Conservation (phyloP, 176 grass and related monocot species). For the Hordeum marinum region DNA sequence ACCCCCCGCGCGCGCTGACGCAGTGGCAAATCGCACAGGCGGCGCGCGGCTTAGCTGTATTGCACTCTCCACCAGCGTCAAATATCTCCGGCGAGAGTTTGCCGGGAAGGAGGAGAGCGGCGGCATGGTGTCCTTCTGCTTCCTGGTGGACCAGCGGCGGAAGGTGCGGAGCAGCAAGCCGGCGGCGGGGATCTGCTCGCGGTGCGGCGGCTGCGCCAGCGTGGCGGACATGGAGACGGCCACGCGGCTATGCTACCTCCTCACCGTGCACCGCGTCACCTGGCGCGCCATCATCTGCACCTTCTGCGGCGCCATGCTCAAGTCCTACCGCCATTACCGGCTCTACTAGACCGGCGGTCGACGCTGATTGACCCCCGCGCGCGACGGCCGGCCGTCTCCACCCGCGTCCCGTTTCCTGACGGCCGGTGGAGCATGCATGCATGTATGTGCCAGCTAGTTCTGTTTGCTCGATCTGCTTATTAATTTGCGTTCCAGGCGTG, state of each 20-base stretch:
- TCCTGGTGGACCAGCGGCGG: slow-evolving; percentile 87
- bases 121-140: slow-evolving; percentile 88
- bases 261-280: slow-evolving; percentile 62
- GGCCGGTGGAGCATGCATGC: background rate
- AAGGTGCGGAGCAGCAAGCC: slow-evolving; percentile 98
- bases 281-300: slow-evolving; percentile 99
- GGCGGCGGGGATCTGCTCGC: slow-evolving; percentile 96
- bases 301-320: slow-evolving; percentile 98
- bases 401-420: background rate
- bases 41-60: background rate
- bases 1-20: background rate
- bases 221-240: slow-evolving; percentile 98
- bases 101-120: background rate
- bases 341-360: background rate
- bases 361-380: background rate
- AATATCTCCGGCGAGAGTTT: background rate
- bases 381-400: background rate
- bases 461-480: background rate
- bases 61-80: background rate
- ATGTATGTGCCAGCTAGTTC: background rate
- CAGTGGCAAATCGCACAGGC: background rate
- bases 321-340: slow-evolving; percentile 80
- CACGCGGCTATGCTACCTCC: slow-evolving; percentile 86
- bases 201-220: slow-evolving; percentile 88
- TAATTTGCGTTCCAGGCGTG: background rate